Conservation (phyloP, 306 rosid species). For the Sesbania bispinosa region DNA sequence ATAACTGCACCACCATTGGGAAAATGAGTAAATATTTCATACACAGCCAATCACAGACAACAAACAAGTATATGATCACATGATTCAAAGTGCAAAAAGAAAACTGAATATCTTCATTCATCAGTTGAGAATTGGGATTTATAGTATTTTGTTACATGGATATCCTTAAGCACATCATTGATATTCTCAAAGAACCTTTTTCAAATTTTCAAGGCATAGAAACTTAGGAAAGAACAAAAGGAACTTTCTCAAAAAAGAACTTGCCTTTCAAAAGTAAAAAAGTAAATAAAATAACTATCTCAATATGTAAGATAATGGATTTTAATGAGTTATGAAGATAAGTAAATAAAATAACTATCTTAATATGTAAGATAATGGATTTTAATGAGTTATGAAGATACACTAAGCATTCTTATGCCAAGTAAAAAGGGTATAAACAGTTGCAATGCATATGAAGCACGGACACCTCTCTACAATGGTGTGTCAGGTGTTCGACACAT, state of each 20-base stretch:
- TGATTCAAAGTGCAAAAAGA: not conserved
- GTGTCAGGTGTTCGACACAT: too few relatives aligned
- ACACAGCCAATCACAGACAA: slow-evolving; percentile 42
- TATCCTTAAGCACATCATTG: not conserved
- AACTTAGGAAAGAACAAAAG: not conserved
- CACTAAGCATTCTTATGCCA: not conserved
- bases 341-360: not conserved
- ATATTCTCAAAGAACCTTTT: not conserved
- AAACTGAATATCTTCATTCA: not conserved
- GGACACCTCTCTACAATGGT: too few relatives aligned
- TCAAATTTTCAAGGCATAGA: not conserved
- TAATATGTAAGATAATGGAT: not conserved
- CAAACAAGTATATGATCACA: not conserved
- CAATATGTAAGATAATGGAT: not conserved
- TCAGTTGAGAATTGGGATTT: not conserved
- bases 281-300: not conserved
- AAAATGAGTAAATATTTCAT: not conserved
- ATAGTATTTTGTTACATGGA: not conserved
- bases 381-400: not conserved
- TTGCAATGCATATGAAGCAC: slow-evolving; percentile 2
- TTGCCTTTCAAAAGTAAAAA: not conserved
- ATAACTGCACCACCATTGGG: slow-evolving; percentile 59
- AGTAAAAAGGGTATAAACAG: not conserved
- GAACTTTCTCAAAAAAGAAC: not conserved
- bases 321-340: not conserved